These are phyloP conservation scores for Juglanconis sp. DNA, from an alignment of 2,329 filamentous ascomycete species.

Conservation along the genomic window DNA sequence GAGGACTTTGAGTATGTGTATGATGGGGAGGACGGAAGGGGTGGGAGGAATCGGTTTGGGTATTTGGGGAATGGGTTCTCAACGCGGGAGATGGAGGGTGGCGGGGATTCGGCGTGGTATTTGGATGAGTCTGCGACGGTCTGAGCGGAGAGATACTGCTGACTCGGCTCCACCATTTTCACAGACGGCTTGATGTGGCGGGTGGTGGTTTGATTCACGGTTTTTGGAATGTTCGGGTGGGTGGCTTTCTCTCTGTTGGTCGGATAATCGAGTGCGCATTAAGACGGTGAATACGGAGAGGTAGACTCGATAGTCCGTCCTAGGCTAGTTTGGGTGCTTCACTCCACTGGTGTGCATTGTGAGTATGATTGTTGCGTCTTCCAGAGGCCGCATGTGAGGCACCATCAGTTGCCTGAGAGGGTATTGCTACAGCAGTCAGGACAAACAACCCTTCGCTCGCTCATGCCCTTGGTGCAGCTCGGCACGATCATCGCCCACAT, in stretches of 20 bases:
- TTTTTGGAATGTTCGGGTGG: neutral
- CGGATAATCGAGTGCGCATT: neutral
- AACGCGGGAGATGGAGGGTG: slow-evolving; percentile 38
- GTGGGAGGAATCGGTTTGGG: slow-evolving; percentile 42
- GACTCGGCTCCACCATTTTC: neutral
- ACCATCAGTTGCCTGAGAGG: neutral
- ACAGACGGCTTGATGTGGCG: no score
- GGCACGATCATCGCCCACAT: neutral
- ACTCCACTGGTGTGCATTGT: neutral
- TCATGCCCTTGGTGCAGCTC: neutral
- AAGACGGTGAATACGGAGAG: neutral
- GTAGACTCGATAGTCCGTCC: neutral
- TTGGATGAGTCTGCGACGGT: slow-evolving; percentile 27
- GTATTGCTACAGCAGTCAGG: neutral
- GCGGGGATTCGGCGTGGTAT: slow-evolving; percentile 41
- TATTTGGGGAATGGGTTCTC: slow-evolving; percentile 55
- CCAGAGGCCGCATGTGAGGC: neutral
- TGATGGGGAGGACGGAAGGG: slow-evolving; percentile 22
- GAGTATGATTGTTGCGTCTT: neutral
- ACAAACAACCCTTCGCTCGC: neutral
- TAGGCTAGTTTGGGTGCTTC: neutral
- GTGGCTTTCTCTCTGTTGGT: neutral
- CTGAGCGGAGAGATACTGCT: neutral
- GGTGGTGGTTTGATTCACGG: neutral
- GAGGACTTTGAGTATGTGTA: slow-evolving; percentile 54